Evolutionary conservation across 2,329 filamentous ascomycete species (phyloP), one percentile per base, ranked within the genome.

Genomic region (Drechslerella coelobrocha): DNA sequence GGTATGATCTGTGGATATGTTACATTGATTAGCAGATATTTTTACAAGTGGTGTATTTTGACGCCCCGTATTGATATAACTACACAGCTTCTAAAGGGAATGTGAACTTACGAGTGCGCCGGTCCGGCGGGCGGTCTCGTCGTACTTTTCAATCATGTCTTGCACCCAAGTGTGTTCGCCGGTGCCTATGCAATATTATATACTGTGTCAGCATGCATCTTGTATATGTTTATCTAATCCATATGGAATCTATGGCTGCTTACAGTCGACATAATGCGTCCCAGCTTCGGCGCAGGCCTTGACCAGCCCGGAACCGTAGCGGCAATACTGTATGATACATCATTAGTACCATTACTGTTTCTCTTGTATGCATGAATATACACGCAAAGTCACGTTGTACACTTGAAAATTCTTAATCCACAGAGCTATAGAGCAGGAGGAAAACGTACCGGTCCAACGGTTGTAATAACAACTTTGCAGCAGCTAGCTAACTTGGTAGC

Each of bases 201-300:
- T 45, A 45, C 24, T 41, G 37, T 17, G 23, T 63, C 43, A 26
- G 37, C 17, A 23, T 17, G 45, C 9, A 56, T 37, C 57, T 37
- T 48, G 8, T 54, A 9, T n/a, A 39, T 8, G 17, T 8, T 37
- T 1, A 45, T 61, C 80, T 75, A 75, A 83, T 9, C 5, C 26
- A n/a, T 19, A 19, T 8, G 8, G 9, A 37, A 60, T 59, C 26
- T 55, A 80, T 83, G 84, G 76, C 89, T 87, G 60, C 66, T 31
- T 55, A 80, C 83, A 84, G 76, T 89, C 87, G 60, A 89, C 78
- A 75, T 89, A 89, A 77, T 89, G 86, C 2, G 87, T 89, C 4
- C 87, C 86, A 73, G 82, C 84, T 56, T 83, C 80, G 2, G 85
- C 86, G 75, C 86, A 89, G 5, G 86, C 86, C 74, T 86, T 84